Conservation (phyloP, 179 eudicot species). For the Silene noctiflora region DNA sequence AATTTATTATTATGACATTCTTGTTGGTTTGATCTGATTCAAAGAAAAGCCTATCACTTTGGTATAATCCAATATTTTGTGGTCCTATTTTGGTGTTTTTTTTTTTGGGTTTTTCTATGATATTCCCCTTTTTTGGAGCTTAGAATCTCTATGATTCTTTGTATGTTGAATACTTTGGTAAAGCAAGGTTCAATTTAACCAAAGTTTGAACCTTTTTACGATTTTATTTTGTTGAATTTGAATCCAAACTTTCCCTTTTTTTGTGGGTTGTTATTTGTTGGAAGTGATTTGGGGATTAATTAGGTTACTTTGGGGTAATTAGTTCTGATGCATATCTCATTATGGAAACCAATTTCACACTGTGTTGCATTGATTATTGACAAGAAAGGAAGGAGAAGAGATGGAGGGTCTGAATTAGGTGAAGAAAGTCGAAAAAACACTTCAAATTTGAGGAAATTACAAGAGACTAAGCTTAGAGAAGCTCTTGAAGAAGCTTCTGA, state of each 20-base stretch:
- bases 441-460: constrained; percentile 61
- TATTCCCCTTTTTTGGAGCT: neutral
- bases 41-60: constrained; percentile 16
- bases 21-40: constrained; percentile 31
- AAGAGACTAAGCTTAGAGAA: constrained; percentile 82
- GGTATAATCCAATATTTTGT: neutral
- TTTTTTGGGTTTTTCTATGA: too few species aligned
- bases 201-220: constrained; percentile 14
- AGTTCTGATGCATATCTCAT: constrained; percentile 84
- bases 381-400: constrained; percentile 72
- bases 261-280: constrained; percentile 7
- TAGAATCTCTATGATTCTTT: constrained; percentile 28
- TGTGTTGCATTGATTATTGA: constrained; percentile 79
- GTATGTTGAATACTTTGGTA: constrained; percentile 25
- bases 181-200: constrained; percentile 1
- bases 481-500: constrained; percentile 99
- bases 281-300: constrained; percentile 7
- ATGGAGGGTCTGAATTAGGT: constrained; percentile 43
- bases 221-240: constrained; percentile 24
- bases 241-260: constrained; percentile 11
- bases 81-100: neutral
- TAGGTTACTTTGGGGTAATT: neutral
- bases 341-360: constrained; percentile 95
- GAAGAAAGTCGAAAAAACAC: constrained; percentile 56
- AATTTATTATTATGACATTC: neutral